phyloP scores from a whole-genome alignment of 2,329 filamentous ascomycete species.

The Pseudopithomyces chartarum region DNA sequence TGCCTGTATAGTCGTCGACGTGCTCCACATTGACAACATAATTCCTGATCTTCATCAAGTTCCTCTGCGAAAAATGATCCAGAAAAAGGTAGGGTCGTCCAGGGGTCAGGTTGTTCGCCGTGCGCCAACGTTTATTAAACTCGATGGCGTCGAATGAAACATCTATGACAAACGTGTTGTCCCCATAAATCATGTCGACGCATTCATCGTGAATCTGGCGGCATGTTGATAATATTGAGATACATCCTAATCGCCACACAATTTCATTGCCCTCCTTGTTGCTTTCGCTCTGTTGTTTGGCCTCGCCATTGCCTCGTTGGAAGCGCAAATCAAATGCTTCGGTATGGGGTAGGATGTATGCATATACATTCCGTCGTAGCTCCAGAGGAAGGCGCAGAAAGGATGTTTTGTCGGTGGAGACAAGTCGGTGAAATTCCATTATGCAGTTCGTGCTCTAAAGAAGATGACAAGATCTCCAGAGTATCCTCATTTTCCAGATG shows the following conservation, averaged over 20 bases:
- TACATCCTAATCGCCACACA: conserved; percentile 52
- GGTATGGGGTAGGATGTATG: conserved; percentile 50
- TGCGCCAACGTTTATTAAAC: conserved; percentile 52
- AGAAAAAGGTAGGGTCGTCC: conserved; percentile 48
- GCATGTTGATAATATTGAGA: conserved; percentile 45
- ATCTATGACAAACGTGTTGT: conserved; percentile 53
- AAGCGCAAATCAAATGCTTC: conserved; percentile 25
- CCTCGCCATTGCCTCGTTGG: conserved; percentile 20
- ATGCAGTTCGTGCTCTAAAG: conserved; percentile 2
- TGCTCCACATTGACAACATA: conserved; percentile 53
- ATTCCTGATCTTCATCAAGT: conserved; percentile 48
- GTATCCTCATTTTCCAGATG: conserved; percentile 4
- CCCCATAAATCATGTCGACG: conserved; percentile 52
- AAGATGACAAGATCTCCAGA: not conserved
- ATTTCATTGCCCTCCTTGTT: conserved; percentile 38
- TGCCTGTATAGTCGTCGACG: conserved; percentile 56
- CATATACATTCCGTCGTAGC: conserved; percentile 50
- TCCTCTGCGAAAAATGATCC: conserved; percentile 47
- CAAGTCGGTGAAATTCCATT: conserved; percentile 15
- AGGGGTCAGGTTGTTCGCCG: conserved; percentile 49
- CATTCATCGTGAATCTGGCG: conserved; percentile 53
- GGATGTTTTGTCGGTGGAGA: conserved; percentile 20
- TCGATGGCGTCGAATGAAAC: conserved; percentile 50
- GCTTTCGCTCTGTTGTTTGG: conserved; percentile 27
- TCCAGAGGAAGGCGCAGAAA: conserved; percentile 50